phyloP scores from a whole-genome alignment of 169 alveolate species.

The Theileria sp. region DNA sequence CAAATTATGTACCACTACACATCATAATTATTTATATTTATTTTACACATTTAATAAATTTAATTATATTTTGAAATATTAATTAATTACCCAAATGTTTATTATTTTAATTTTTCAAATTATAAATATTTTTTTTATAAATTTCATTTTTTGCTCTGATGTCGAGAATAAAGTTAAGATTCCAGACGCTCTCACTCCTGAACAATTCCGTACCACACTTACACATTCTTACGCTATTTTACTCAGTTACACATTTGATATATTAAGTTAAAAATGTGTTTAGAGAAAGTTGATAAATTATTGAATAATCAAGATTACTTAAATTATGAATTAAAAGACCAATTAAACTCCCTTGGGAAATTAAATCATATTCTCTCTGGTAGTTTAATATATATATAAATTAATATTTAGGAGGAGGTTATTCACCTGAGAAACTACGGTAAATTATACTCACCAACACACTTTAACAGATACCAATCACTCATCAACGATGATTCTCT shows the following conservation, averaged over 20 bases:
- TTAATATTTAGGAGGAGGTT: too few relatives aligned
- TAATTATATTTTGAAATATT: not conserved
- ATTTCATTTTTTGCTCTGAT: not conserved
- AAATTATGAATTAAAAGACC: slow-evolving; percentile 32
- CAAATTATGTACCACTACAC: not conserved
- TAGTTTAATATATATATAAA: too few relatives aligned
- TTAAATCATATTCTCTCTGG: not conserved
- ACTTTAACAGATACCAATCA: not conserved
- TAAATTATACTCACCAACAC: not conserved
- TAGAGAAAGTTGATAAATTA: slow-evolving; percentile 9
- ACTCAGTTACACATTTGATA: not conserved
- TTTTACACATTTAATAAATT: slow-evolving; percentile 4
- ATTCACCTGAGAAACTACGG: not conserved
- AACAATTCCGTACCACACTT: slow-evolving; percentile 3
- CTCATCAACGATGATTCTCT: not conserved
- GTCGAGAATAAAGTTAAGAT: slow-evolving; percentile 8
- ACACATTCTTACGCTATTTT: not conserved
- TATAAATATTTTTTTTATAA: not conserved
- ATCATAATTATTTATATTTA: not conserved
- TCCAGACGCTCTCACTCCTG: slow-evolving; percentile 24
- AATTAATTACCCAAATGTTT: not conserved
- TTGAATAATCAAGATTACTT: slow-evolving; percentile 21
- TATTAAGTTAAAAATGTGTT: not conserved
- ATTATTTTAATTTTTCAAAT: not conserved
- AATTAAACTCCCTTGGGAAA: slow-evolving; percentile 3